Base-by-base conservation (phyloP, 495 filamentous ascomycete genomes). In the Neurospora sp. region DNA sequence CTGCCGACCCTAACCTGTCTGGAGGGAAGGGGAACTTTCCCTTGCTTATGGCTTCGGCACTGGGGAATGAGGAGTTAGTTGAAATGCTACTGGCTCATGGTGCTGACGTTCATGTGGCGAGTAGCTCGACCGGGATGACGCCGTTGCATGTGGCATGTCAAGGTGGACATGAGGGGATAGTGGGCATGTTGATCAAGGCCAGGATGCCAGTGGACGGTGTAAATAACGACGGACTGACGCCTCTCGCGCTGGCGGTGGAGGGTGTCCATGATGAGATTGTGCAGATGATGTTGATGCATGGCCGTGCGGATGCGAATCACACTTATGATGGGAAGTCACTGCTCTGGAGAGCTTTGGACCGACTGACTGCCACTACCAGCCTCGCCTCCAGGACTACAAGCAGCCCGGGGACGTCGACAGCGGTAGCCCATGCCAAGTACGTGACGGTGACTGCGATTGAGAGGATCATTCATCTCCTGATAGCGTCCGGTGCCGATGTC, bases 201-300 rank as follows among this genome's bases (percentile, higher is more conserved):
- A 35, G 71, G 2, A 72, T 70, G 35, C 68, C 70, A 3, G 35
- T 80, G 27, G 73, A 78, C 14, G 72, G 70, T 1, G 61, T 44
- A 17, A 74, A 81, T 69, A 70, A 45, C 6, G 69, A 72, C 40
- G 79, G 79, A 4, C 48, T 70, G 14, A 82, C 82, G 16, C 78
- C 82, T 10, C 77, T 84, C 12, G 75, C 73, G 5, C 35, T 79
- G 61, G 83, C 83, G 53, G 78, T 78, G 37, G 69, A 76, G n/a
- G 75, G 71, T 41, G 79, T 81, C 10, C 82, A 81, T 27, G 70
- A 61, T 7, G 77, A 79, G 27, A 59, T 78, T 5, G 81, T 79
- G 44, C 70, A 59, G 22, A 37, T 76, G 17, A 70, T 83, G n/a
- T 72, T 82, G 48, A 69, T 74, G 16, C 16, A 72, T 37, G 77